Evolutionary conservation across 257 asterid genomes (phyloP).

Genomic region (Marsdenia floribunda): DNA sequence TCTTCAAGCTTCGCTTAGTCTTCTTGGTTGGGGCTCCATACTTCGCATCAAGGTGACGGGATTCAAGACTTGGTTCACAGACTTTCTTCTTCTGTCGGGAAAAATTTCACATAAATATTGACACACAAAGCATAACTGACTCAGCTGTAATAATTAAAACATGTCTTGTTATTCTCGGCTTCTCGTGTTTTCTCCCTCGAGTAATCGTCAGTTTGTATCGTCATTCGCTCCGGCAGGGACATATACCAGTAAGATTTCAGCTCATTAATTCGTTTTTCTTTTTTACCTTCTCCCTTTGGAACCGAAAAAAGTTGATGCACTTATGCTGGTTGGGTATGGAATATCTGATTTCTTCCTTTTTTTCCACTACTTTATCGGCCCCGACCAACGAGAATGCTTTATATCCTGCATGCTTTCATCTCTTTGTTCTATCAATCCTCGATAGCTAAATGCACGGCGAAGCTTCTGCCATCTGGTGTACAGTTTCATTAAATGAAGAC

Average conservation of each 20-base stretch:
- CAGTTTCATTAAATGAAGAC: no score
- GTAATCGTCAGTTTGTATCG: background rate
- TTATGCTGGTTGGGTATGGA: background rate
- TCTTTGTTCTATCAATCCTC: background rate
- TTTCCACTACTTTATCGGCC: background rate
- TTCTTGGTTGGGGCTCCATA: no score
- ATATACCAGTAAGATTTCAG: background rate
- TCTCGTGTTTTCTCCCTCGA: background rate
- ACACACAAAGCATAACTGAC: no score
- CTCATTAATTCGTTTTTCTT: no score
- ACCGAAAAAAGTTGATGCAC: background rate
- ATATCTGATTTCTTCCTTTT: background rate
- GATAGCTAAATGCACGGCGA: background rate
- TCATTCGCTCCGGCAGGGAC: background rate
- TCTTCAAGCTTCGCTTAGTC: no score
- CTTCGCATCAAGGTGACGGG: no score
- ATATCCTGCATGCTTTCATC: background rate
- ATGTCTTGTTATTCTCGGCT: slow-evolving; percentile 11
- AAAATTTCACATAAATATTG: no score
- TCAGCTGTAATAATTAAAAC: background rate
- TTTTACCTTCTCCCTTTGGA: background rate
- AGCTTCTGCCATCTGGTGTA: no score
- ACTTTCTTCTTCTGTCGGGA: no score
- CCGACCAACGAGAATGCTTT: background rate
- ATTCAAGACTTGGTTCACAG: no score